A percentile compares a stretch with the other conserved stretches of the same genome.
These are phyloP conservation scores for Ophiocordyceps australis DNA, from an alignment of 2,329 filamentous ascomycete species.

Conservation along the genomic window DNA sequence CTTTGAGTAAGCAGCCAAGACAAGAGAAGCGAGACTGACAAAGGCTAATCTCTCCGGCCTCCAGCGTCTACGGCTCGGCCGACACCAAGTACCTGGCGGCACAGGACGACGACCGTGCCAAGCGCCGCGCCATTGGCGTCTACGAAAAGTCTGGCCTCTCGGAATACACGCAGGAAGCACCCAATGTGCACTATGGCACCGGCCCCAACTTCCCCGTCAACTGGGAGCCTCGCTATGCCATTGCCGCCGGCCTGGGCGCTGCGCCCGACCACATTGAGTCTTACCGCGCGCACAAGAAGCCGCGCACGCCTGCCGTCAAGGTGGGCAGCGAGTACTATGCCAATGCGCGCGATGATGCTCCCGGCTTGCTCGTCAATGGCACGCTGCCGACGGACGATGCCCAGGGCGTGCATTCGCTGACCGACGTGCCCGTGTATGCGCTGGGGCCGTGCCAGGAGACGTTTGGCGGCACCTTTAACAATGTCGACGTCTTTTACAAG, in stretches of 20 bases:
- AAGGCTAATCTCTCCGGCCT: slow-evolving; percentile 2
- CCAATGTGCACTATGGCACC: slow-evolving; percentile 49
- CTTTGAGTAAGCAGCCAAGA: slow-evolving; percentile 45
- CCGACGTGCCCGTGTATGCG: slow-evolving; percentile 63
- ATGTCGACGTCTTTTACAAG: slow-evolving; percentile 58
- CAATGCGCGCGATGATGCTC: slow-evolving; percentile 46
- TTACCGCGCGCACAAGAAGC: slow-evolving; percentile 50
- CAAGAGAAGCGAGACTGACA: no score
- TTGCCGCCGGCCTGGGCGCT: slow-evolving; percentile 54
- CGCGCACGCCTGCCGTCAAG: slow-evolving; percentile 41
- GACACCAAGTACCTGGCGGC: slow-evolving; percentile 61
- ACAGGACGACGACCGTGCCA: slow-evolving; percentile 47
- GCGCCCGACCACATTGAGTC: slow-evolving; percentile 62
- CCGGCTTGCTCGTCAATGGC: slow-evolving; percentile 59
- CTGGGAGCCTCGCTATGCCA: slow-evolving; percentile 72
- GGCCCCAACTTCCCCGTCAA: slow-evolving; percentile 63
- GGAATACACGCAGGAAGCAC: slow-evolving; percentile 46
- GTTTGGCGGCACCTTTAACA: slow-evolving; percentile 55
- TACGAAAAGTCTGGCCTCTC: slow-evolving; percentile 59
- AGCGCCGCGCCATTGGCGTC: slow-evolving; percentile 56
- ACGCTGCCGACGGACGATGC: slow-evolving; percentile 44
- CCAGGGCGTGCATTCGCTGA: slow-evolving; percentile 60
- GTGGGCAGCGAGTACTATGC: slow-evolving; percentile 41
- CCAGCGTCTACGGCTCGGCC: slow-evolving; percentile 54
- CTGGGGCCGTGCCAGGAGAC: slow-evolving; percentile 61